A percentile compares a stretch with the other conserved stretches of the same genome.
Conservation (phyloP, 176 grass and related monocot genomes). For the Tuctoria greenei region DNA sequence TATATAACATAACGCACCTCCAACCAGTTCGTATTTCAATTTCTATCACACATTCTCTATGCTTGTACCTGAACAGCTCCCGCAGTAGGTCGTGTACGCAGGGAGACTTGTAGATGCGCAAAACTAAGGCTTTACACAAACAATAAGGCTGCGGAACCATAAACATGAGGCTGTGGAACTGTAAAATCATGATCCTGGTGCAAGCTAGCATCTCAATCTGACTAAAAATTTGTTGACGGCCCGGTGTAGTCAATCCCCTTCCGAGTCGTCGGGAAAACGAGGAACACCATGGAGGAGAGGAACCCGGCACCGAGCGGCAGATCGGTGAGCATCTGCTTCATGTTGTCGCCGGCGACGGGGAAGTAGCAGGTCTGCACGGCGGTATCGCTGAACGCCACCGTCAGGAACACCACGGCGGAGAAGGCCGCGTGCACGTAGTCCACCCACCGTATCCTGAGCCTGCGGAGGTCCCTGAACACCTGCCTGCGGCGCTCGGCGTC, state of each 20-base stretch:
- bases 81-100: too few species aligned
- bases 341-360: conserved; percentile 17
- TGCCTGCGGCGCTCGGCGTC: not conserved
- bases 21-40: too few species aligned
- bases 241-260: conserved; percentile 50
- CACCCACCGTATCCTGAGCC: conserved; percentile 37
- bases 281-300: conserved; percentile 46
- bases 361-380: conserved; percentile 56
- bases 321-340: conserved; percentile 51
- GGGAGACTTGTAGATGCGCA: too few species aligned
- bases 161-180: too few species aligned
- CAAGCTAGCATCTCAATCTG: too few species aligned
- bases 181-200: too few species aligned
- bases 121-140: too few species aligned
- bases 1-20: too few species aligned
- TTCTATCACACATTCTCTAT: too few species aligned
- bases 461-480: conserved; percentile 15
- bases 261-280: conserved; percentile 49
- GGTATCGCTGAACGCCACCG: conserved; percentile 43
- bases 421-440: conserved; percentile 55
- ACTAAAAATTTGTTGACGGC: not conserved
- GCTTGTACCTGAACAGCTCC: too few species aligned
- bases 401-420: conserved; percentile 41
- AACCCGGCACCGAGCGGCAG: conserved; percentile 48
- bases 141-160: too few species aligned